Evolutionary conservation across 1,284 basidiomycete species (phyloP).

Genomic region (Cryptococcus sp.): DNA sequence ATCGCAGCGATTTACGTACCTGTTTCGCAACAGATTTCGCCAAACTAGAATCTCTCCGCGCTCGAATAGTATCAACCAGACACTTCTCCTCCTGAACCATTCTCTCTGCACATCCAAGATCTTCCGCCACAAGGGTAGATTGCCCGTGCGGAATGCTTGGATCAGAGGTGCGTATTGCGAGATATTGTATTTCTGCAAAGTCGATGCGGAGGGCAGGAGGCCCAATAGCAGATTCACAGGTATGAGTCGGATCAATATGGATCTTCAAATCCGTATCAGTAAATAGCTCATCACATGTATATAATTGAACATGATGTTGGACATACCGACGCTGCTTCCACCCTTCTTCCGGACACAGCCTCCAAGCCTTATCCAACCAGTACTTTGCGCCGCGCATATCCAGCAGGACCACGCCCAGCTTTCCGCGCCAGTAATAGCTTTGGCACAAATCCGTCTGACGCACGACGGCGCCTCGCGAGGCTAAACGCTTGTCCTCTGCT

Average conservation of each 20-base stretch:
- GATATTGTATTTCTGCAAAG: conserved; percentile 48
- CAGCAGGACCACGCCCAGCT: conserved; percentile 39
- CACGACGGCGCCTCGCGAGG: conserved; percentile 22
- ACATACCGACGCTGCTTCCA: conserved; percentile 42
- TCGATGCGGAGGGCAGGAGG: conserved; percentile 30
- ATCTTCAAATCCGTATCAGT: conserved; percentile 23
- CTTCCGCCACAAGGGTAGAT: conserved; percentile 44
- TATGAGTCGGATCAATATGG: conserved; percentile 53
- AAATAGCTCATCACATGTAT: background rate
- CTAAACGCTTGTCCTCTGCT: conserved; percentile 34
- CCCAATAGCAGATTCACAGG: conserved; percentile 53
- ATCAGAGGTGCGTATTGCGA: conserved; percentile 46
- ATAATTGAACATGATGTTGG: background rate
- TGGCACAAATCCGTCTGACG: conserved; percentile 34
- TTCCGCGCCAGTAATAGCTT: conserved; percentile 49
- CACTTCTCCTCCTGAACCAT: conserved; percentile 48
- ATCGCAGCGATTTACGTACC: conserved; percentile 34
- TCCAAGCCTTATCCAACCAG: conserved; percentile 45
- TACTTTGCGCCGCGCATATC: conserved; percentile 35
- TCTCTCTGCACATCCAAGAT: conserved; percentile 43
- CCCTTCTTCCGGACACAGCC: conserved; percentile 24
- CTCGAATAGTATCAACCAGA: conserved; percentile 53
- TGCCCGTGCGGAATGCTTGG: conserved; percentile 47
- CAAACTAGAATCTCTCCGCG: conserved; percentile 54
- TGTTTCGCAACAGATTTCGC: conserved; percentile 51